phyloP scores from a whole-genome alignment of 257 asterid genomes.

The Petunia axillaris region DNA sequence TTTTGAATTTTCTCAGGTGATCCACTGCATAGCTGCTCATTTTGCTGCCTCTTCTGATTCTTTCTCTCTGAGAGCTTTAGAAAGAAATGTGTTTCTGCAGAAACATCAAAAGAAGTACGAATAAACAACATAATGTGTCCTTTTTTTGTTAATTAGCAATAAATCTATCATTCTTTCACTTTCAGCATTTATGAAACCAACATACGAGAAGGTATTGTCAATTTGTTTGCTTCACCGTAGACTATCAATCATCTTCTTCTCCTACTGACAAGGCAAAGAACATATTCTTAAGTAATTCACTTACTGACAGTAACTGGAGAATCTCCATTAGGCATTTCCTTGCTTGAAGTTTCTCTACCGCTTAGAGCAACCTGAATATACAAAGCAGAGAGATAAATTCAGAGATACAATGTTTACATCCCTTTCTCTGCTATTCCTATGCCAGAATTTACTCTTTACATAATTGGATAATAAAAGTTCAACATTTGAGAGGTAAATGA shows the following conservation, averaged over 20 bases:
- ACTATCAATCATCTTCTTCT: constrained; percentile 12
- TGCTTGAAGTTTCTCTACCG: constrained; percentile 45
- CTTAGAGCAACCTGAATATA: constrained; percentile 50
- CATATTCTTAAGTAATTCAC: constrained; percentile 36
- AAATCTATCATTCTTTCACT: constrained; percentile 7
- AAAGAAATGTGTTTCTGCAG: constrained; percentile 67
- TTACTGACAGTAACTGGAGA: constrained; percentile 57
- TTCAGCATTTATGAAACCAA: constrained; percentile 21
- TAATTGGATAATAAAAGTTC: neutral
- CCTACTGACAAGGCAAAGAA: constrained; percentile 24
- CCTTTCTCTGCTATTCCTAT: constrained; percentile 4
- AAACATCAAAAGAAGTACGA: constrained; percentile 31
- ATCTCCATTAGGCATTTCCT: constrained; percentile 45
- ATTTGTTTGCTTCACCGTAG: neutral
- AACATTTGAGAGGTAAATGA: neutral
- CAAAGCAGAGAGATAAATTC: constrained; percentile 13
- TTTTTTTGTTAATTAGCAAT: constrained; percentile 23
- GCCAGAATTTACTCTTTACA: neutral
- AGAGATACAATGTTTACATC: neutral
- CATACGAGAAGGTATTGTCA: neutral
- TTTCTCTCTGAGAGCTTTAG: constrained; percentile 55
- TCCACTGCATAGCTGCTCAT: constrained; percentile 36
- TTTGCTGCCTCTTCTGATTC: constrained; percentile 54
- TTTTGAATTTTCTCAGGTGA: constrained; percentile 48
- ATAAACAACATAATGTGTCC: neutral